A percentile compares a stretch with the other conserved stretches of the same genome.
These are phyloP conservation scores for Ramaria sp. DNA, from an alignment of 768 basidiomycete species.

Conservation along the genomic window DNA sequence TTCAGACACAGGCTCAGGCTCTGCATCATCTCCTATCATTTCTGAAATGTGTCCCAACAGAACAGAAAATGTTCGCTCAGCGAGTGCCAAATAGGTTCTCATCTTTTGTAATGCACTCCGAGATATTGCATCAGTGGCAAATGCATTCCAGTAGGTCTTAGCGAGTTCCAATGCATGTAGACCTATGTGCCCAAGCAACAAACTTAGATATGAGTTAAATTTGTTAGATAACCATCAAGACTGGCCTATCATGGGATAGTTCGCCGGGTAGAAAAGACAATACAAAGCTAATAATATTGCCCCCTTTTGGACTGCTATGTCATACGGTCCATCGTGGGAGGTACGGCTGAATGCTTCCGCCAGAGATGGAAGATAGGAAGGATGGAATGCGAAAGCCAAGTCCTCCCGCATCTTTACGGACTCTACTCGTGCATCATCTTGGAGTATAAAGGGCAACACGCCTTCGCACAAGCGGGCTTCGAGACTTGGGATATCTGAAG, in stretches of 20 bases:
- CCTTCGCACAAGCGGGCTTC: slow-evolving; percentile 24
- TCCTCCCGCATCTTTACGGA: slow-evolving; percentile 25
- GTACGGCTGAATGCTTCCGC: slow-evolving; percentile 55
- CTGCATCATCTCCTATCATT: too few relatives aligned
- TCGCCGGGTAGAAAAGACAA: slow-evolving; percentile 55
- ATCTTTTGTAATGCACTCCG: background rate
- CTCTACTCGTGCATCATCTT: slow-evolving; percentile 15
- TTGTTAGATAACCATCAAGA: slow-evolving; percentile 1
- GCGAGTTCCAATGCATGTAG: slow-evolving; percentile 67
- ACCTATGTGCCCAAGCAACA: slow-evolving; percentile 29
- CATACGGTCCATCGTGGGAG: slow-evolving; percentile 57
- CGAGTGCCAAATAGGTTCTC: background rate
- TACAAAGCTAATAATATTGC: slow-evolving; percentile 55
- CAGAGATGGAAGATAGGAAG: slow-evolving; percentile 43
- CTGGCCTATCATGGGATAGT: slow-evolving; percentile 77
- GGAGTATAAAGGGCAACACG: slow-evolving; percentile 22
- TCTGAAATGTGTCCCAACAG: background rate
- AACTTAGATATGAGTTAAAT: background rate
- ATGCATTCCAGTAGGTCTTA: slow-evolving; percentile 67
- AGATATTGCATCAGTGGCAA: slow-evolving; percentile 21
- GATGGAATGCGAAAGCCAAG: slow-evolving; percentile 37
- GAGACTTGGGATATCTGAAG: background rate
- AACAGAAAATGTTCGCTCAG: background rate
- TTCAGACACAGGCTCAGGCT: too few relatives aligned
- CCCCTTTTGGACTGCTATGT: slow-evolving; percentile 42